Conservation (phyloP, 2,329 filamentous ascomycete genomes). For the Aspergillus chevalieri region DNA sequence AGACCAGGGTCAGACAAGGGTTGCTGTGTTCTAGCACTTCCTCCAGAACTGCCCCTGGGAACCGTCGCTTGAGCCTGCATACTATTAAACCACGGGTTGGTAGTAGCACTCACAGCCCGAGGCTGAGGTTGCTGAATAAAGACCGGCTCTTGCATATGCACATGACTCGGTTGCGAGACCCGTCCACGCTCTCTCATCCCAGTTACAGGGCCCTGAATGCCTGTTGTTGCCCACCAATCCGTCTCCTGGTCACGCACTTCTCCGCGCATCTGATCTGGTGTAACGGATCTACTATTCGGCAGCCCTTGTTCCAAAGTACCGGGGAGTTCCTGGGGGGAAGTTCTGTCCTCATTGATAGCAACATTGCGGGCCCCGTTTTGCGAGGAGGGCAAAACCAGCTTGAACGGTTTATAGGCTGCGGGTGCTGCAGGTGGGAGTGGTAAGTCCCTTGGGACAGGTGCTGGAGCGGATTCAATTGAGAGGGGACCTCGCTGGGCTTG, state of each 20-base stretch:
- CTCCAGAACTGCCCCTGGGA: not conserved
- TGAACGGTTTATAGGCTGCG: no score
- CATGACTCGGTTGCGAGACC: no score
- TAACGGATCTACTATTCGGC: constrained; percentile 18
- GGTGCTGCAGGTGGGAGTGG: no score
- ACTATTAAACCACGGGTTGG: not conserved
- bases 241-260: not conserved
- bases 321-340: constrained; percentile 15
- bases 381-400: no score
- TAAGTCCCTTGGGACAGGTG: no score
- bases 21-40: not conserved
- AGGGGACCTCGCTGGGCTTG: constrained; percentile 2
- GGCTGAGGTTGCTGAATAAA: not conserved
- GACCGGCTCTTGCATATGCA: not conserved
- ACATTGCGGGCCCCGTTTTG: no score
- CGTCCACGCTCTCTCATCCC: no score
- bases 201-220: no score
- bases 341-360: no score
- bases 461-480: not conserved
- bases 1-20: not conserved
- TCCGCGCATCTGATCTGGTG: constrained; percentile 21
- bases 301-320: constrained; percentile 23
- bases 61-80: not conserved
- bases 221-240: not conserved
- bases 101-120: not conserved